Evolutionary conservation across 1,284 basidiomycete species (phyloP), one percentile per base, ranked within the genome.

Genomic region (Apiotrichum domesticum): DNA sequence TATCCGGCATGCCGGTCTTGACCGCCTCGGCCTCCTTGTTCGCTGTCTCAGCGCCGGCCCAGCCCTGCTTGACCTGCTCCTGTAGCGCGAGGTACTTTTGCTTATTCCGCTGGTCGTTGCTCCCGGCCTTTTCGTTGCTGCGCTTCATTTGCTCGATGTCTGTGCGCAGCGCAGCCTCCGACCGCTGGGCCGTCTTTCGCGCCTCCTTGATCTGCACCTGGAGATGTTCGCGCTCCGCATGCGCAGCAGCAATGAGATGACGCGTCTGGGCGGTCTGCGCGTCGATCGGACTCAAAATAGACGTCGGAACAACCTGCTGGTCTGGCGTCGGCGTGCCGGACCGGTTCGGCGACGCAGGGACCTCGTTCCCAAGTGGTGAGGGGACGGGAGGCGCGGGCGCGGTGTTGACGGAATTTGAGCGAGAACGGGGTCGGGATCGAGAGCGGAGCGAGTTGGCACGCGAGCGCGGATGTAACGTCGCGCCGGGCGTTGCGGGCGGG

Each of bases 21-120:
- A 75, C 71, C 9, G 57, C 62, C 10, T 48, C 61, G 4, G 68
- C 59, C 57, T 76, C 72, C 42, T 64, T 61, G 42, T 73, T 73
- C 2, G 74, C 72, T 4, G 64, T 50, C 46, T 75, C 71, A 0
- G 74, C 70, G 0, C 64, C 74, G 1, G 72, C 71, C 65, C 70
- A 73, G 6, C 68, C 75, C 57, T 77, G 75, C 58, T 77, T 77
- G 48, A 76, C 75, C 57, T 77, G 75, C 55, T 77, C 74, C 57
- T 77, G 74, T 34, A 76, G 54, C 5, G 75, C 75, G 34, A 77
- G 57, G 37, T 71, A 69, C 57, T 77, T 77, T 51, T 77, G 75
- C 58, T 73, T 71, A 21, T 72, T 71, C 39, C 75, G 61, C 53
- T 73, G 57, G 61, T 77, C 75, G 61, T 72, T 66, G 13, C 69